Conservation (phyloP, 2,329 filamentous ascomycete species). For the Pestalotiopsis sp. region DNA sequence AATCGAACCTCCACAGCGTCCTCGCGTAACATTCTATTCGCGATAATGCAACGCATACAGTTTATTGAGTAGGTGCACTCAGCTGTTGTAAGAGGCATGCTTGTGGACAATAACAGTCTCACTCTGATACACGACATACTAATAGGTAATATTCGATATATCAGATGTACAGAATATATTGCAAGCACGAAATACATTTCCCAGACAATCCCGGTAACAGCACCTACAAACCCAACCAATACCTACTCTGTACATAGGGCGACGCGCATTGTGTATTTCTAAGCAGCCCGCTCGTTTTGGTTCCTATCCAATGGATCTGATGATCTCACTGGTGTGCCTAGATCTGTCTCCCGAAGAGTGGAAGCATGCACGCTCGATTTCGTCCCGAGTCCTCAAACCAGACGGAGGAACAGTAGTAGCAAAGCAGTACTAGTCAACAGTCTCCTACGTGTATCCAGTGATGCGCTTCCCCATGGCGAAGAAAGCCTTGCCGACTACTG, state of each 20-base stretch:
- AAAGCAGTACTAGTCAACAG: not conserved
- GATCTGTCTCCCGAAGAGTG: not conserved
- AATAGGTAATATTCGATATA: too few relatives aligned
- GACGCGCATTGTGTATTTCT: not conserved
- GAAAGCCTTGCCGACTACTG: not conserved
- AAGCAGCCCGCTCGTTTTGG: not conserved
- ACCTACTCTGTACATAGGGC: not conserved
- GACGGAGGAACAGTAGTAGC: not conserved
- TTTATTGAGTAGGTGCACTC: too few relatives aligned
- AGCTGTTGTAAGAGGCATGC: too few relatives aligned
- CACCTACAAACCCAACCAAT: too few relatives aligned
- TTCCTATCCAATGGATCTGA: not conserved
- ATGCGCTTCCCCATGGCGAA: not conserved
- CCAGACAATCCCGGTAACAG: too few relatives aligned
- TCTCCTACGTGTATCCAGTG: not conserved
- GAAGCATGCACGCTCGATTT: not conserved
- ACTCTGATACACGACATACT: too few relatives aligned
- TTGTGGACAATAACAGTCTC: too few relatives aligned
- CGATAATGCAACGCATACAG: not conserved
- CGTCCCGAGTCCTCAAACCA: not conserved
- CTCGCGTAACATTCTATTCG: not conserved
- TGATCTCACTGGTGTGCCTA: conserved; percentile 1
- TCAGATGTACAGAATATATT: not conserved
- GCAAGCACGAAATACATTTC: not conserved
- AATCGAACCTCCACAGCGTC: not conserved